These are phyloP conservation scores for Tarenaya hassleriana DNA, from an alignment of 345 rosid genomes.

Conservation along the genomic window DNA sequence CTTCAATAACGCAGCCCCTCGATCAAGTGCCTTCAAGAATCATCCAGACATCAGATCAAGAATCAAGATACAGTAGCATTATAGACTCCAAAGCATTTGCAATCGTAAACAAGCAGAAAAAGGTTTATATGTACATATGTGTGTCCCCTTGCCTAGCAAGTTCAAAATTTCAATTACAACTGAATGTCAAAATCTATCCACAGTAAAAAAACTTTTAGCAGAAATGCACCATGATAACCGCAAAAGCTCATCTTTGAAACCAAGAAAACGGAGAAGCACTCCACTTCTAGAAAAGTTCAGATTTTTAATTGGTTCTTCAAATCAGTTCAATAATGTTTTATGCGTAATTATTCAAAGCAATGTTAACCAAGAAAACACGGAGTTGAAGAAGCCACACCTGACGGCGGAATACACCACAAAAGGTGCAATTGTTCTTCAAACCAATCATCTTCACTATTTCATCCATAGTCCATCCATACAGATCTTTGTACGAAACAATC, in stretches of 20 bases:
- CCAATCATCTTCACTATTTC: constrained; percentile 96
- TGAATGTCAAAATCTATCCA: no score
- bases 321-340: no score
- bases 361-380: background rate
- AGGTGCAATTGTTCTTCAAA: constrained; percentile 88
- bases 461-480: constrained; percentile 99
- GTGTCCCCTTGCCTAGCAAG: no score
- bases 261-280: no score
- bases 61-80: background rate
- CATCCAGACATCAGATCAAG: constrained; percentile 12
- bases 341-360: background rate
- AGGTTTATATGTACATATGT: no score
- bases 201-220: no score
- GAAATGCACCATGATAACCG: no score
- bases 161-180: no score
- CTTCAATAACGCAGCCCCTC: constrained; percentile 81
- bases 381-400: constrained; percentile 40
- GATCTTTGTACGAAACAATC: constrained; percentile 90
- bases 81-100: no score
- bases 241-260: no score
- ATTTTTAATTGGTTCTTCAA: no score
- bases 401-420: constrained; percentile 92
- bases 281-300: no score
- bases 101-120: background rate
- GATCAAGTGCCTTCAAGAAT: constrained; percentile 74